Percentiles rank a stretch among this genome's conserved stretches.
Conservation (phyloP, 2,329 filamentous ascomycete species). For the Cucurbitaria berberidis region DNA sequence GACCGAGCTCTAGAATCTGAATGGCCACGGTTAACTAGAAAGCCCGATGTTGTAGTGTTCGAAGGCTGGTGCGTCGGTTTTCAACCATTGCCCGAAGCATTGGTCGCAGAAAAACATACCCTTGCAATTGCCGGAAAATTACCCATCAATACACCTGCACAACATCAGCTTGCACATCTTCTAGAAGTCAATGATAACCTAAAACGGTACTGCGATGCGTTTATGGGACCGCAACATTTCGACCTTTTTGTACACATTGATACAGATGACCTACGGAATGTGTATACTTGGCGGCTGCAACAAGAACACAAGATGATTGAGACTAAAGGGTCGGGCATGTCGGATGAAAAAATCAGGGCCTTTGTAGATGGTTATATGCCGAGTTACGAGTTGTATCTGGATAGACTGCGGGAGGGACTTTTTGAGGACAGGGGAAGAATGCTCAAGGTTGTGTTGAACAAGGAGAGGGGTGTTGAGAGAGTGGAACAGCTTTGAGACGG, state of each 20-base stretch:
- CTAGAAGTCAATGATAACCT: constrained; percentile 65
- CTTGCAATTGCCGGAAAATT: constrained; percentile 58
- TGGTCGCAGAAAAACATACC: constrained; percentile 61
- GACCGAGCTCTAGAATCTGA: constrained; percentile 69
- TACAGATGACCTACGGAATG: constrained; percentile 73
- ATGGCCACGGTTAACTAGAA: constrained; percentile 67
- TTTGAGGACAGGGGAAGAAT: constrained; percentile 56
- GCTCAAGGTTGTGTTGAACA: constrained; percentile 58
- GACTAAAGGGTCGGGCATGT: constrained; percentile 77
- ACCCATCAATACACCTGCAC: constrained; percentile 55
- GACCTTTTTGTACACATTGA: constrained; percentile 73
- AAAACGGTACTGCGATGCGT: constrained; percentile 56
- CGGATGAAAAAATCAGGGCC: constrained; percentile 74
- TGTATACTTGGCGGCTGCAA: constrained; percentile 83
- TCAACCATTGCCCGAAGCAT: constrained; percentile 64
- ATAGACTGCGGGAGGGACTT: constrained; percentile 56
- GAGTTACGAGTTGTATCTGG: constrained; percentile 63
- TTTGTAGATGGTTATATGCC: constrained; percentile 72
- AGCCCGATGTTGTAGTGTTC: constrained; percentile 74
- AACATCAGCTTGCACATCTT: constrained; percentile 63
- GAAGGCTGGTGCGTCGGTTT: constrained; percentile 95
- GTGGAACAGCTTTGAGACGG: constrained; percentile 39
- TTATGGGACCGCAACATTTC: constrained; percentile 53
- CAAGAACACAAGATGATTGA: constrained; percentile 76
- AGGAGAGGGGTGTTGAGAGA: constrained; percentile 52